These are phyloP conservation scores for Mucor circinelloides DNA, from an alignment of 371 early-diverging fungal species.

Conservation along the genomic window DNA sequence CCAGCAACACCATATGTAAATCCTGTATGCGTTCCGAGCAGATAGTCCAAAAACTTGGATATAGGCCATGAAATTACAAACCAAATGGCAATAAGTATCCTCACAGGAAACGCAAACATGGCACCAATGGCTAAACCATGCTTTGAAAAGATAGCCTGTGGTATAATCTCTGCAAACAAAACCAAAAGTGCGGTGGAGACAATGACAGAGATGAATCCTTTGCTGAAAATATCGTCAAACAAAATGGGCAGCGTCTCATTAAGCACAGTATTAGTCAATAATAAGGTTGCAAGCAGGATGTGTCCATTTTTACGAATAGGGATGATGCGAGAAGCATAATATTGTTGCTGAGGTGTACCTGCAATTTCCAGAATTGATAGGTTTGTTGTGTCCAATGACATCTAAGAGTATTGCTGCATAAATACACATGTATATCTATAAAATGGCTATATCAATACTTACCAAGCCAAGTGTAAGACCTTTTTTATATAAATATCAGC, in stretches of 20 bases:
- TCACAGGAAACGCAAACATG: slow-evolving; percentile 75
- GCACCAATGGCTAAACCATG: slow-evolving; percentile 84
- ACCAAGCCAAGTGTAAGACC: slow-evolving; percentile 48
- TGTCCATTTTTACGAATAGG: slow-evolving; percentile 81
- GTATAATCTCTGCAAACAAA: slow-evolving; percentile 87
- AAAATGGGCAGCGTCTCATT: slow-evolving; percentile 88
- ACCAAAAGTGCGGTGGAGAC: slow-evolving; percentile 78
- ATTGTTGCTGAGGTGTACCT: slow-evolving; percentile 62
- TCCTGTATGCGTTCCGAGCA: slow-evolving; percentile 75
- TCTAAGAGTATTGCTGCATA: slow-evolving; percentile 26
- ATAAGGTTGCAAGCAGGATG: slow-evolving; percentile 74
- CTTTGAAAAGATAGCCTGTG: slow-evolving; percentile 82
- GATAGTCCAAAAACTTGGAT: slow-evolving; percentile 70
- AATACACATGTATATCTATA: neutral
- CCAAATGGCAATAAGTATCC: slow-evolving; percentile 63
- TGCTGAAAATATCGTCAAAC: slow-evolving; percentile 64
- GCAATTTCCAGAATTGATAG: slow-evolving; percentile 62
- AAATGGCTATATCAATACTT: slow-evolving; percentile 25
- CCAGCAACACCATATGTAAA: slow-evolving; percentile 66
- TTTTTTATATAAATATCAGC: slow-evolving; percentile 68
- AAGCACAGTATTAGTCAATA: slow-evolving; percentile 79
- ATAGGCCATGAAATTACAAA: slow-evolving; percentile 81
- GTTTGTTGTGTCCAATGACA: slow-evolving; percentile 72
- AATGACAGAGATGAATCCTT: slow-evolving; percentile 72
- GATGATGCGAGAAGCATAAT: slow-evolving; percentile 70